phyloP scores from a whole-genome alignment of 805 yeast genomes.

The Lipomyces japonicus region DNA sequence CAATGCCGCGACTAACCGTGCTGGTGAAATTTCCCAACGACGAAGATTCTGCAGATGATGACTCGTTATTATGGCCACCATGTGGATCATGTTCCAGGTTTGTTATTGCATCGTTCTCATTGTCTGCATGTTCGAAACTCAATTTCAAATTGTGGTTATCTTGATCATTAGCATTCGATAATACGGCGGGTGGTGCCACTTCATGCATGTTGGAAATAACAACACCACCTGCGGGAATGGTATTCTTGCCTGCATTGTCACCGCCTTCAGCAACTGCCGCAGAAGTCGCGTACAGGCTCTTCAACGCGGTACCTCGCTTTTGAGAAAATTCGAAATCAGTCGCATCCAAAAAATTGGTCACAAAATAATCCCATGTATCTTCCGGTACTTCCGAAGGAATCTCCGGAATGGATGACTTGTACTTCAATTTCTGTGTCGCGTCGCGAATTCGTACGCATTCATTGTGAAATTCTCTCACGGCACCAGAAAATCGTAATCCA shows the following conservation, averaged over 20 bases:
- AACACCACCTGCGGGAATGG: background rate
- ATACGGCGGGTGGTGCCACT: background rate
- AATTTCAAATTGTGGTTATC: background rate
- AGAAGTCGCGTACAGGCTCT: conserved; percentile 5
- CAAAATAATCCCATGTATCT: conserved; percentile 24
- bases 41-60: conserved; percentile 10
- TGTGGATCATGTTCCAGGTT: no score
- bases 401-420: conserved; percentile 23
- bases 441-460: conserved; percentile 27
- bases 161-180: background rate
- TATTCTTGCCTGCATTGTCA: background rate
- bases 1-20: conserved; percentile 12
- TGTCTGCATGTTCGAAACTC: no score
- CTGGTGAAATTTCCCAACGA: conserved; percentile 5
- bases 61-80: no score
- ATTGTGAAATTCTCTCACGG: conserved; percentile 16
- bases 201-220: background rate
- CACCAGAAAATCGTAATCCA: conserved; percentile 12
- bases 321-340: conserved; percentile 12
- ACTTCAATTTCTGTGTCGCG: conserved; percentile 12
- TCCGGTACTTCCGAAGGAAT: conserved; percentile 25
- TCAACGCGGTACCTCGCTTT: conserved; percentile 14
- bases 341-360: conserved; percentile 14
- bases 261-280: background rate
- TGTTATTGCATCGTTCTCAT: no score